phyloP scores from a whole-genome alignment of 108 stramenopile species.

The Parmales sp. region DNA sequence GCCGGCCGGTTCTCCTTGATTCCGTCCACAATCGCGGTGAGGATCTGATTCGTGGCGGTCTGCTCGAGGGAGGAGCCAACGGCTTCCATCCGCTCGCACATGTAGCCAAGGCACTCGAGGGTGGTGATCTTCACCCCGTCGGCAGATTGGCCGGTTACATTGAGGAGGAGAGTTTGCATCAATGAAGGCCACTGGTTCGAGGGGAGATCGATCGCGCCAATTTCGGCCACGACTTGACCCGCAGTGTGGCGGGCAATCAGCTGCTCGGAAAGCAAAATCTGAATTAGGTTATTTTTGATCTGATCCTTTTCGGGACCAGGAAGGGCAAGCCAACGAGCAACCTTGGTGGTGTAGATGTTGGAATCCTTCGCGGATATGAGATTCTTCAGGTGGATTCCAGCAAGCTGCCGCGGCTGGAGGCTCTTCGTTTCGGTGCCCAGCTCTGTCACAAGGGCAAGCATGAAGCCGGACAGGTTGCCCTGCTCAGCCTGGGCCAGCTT shows the following conservation, averaged over 20 bases:
- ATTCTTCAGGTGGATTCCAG: slow-evolving; percentile 77
- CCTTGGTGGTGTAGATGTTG: slow-evolving; percentile 43
- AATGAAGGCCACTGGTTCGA: slow-evolving; percentile 74
- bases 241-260: slow-evolving; percentile 53
- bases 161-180: slow-evolving; percentile 60
- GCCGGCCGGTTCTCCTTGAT: slow-evolving; percentile 67
- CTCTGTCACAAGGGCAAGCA: slow-evolving; percentile 47
- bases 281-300: slow-evolving; percentile 50
- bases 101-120: slow-evolving; percentile 88
- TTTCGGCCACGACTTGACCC: slow-evolving; percentile 69
- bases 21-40: slow-evolving; percentile 93
- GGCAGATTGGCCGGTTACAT: slow-evolving; percentile 35
- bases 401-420: slow-evolving; percentile 53
- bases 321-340: slow-evolving; percentile 56
- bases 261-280: slow-evolving; percentile 46
- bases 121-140: slow-evolving; percentile 70
- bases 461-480: slow-evolving; percentile 33
- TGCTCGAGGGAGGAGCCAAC: slow-evolving; percentile 56
- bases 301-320: slow-evolving; percentile 32
- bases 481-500: slow-evolving; percentile 31
- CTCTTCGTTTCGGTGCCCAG: slow-evolving; percentile 53
- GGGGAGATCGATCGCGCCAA: slow-evolving; percentile 73
- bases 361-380: slow-evolving; percentile 60
- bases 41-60: slow-evolving; percentile 74
- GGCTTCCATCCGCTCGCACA: slow-evolving; percentile 63